These are phyloP conservation scores for Xylariaceae sp. DNA, from an alignment of 2,329 filamentous ascomycete species.

Conservation along the genomic window DNA sequence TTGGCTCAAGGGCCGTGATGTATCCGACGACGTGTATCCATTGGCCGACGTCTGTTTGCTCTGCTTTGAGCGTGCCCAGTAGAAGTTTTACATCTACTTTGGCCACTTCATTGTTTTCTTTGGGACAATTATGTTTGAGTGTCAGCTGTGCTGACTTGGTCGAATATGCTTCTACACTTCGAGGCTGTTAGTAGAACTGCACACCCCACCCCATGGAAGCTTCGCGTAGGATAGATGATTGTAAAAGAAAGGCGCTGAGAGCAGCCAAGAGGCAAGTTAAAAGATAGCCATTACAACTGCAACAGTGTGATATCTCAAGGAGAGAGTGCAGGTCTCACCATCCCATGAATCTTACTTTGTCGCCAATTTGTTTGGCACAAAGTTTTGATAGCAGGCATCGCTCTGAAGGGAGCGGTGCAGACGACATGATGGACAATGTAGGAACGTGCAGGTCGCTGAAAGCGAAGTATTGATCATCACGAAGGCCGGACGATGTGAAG, in stretches of 20 bases:
- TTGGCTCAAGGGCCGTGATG: constrained; percentile 41
- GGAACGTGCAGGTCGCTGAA: background rate
- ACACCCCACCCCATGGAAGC: background rate
- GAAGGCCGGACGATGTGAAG: no score
- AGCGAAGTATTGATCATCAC: no score
- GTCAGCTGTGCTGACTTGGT: constrained; percentile 58
- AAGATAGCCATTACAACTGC: background rate
- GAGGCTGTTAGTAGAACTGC: constrained; percentile 10
- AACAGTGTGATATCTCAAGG: no score
- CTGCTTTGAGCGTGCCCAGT: constrained; percentile 60
- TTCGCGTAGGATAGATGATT: background rate
- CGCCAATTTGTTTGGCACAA: constrained; percentile 47
- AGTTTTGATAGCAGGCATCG: constrained; percentile 65
- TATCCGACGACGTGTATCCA: constrained; percentile 93
- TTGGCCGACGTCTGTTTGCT: constrained; percentile 68
- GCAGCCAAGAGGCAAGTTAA: background rate
- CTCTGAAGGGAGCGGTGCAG: constrained; percentile 61
- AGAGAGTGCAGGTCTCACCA: constrained; percentile 60
- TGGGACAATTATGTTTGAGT: constrained; percentile 66
- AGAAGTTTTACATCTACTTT: constrained; percentile 70
- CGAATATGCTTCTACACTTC: constrained; percentile 52
- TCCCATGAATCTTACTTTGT: constrained; percentile 90
- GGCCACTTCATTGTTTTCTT: constrained; percentile 44
- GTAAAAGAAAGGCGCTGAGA: background rate
- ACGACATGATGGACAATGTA: constrained; percentile 42